Evolutionary conservation across 2,329 filamentous ascomycete genomes (phyloP).

Genomic region (Dryadomyces quercivorus): DNA sequence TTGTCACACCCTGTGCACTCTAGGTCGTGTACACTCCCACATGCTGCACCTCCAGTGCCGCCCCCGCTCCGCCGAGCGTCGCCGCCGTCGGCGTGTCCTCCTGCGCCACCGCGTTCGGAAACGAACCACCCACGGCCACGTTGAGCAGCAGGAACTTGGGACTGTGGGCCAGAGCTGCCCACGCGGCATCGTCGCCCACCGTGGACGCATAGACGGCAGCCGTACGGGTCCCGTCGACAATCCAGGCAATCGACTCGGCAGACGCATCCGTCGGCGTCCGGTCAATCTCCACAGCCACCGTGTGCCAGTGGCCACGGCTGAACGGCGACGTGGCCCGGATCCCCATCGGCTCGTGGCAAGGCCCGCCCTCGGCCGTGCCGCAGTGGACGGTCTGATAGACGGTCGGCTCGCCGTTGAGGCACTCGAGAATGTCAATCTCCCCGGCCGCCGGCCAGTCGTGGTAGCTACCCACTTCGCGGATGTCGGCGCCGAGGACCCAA

Average conservation of each 20-base stretch:
- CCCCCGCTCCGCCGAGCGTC: conserved; percentile 33
- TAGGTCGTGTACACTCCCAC: conserved; percentile 27
- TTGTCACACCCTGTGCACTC: not conserved
- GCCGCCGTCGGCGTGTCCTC: conserved; percentile 26
- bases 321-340: conserved; percentile 15
- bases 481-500: conserved; percentile 29
- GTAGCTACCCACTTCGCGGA: conserved; percentile 20
- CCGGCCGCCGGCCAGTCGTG: conserved; percentile 28
- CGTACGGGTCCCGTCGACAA: conserved; percentile 31
- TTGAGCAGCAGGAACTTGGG: conserved; percentile 42
- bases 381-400: conserved; percentile 29
- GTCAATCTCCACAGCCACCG: conserved; percentile 37
- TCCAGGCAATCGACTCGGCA: conserved; percentile 39
- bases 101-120: conserved; percentile 21
- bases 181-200: conserved; percentile 32
- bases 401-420: conserved; percentile 23
- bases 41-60: conserved; percentile 40
- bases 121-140: conserved; percentile 39
- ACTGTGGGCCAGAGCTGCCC: conserved; percentile 36
- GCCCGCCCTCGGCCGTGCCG: conserved; percentile 24
- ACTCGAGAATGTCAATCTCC: conserved; percentile 34
- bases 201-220: conserved; percentile 29
- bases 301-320: conserved; percentile 25
- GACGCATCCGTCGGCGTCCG: conserved; percentile 30
- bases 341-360: conserved; percentile 28